Conservation (phyloP, 176 grass and related monocot genomes). For the Puya raimondii region DNA sequence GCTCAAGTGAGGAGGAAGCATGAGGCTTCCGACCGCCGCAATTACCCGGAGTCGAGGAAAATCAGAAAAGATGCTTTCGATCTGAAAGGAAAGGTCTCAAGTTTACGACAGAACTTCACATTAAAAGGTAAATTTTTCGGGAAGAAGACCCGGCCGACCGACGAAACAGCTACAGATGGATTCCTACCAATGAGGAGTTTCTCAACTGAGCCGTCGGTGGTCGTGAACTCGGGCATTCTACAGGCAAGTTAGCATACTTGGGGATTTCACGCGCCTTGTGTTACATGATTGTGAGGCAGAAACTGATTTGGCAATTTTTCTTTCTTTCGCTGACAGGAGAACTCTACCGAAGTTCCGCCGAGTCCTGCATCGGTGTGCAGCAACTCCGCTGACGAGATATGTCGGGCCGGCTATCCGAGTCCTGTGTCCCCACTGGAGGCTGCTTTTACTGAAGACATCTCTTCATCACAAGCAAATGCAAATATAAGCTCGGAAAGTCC, state of each 20-base stretch:
- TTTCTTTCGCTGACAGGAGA: constrained; percentile 51
- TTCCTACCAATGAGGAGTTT: constrained; percentile 46
- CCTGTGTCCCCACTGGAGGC: constrained; percentile 77
- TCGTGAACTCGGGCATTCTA: constrained; percentile 55
- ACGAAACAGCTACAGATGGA: constrained; percentile 41
- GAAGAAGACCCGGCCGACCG: constrained; percentile 51
- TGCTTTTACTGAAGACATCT: constrained; percentile 51
- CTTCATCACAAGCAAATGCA: constrained; percentile 27
- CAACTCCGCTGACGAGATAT: constrained; percentile 71
- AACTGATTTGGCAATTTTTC: constrained; percentile 10
- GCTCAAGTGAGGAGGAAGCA: constrained; percentile 42
- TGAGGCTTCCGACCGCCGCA: constrained; percentile 29
- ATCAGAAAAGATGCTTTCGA: constrained; percentile 56
- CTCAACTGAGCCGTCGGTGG: constrained; percentile 51
- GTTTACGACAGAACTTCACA: constrained; percentile 62
- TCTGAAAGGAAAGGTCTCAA: constrained; percentile 60
- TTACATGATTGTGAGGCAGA: neutral
- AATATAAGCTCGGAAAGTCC: constrained; percentile 29
- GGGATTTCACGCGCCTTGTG: neutral
- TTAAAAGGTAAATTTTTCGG: constrained; percentile 66
- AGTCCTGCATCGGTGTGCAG: constrained; percentile 88
- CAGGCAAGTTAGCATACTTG: constrained; percentile 36
- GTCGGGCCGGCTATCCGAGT: constrained; percentile 65
- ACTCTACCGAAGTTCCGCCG: constrained; percentile 91
- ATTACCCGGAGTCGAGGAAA: constrained; percentile 37